Evolutionary conservation across 2,329 filamentous ascomycete species (phyloP).

Genomic region (Xylaria sp.): DNA sequence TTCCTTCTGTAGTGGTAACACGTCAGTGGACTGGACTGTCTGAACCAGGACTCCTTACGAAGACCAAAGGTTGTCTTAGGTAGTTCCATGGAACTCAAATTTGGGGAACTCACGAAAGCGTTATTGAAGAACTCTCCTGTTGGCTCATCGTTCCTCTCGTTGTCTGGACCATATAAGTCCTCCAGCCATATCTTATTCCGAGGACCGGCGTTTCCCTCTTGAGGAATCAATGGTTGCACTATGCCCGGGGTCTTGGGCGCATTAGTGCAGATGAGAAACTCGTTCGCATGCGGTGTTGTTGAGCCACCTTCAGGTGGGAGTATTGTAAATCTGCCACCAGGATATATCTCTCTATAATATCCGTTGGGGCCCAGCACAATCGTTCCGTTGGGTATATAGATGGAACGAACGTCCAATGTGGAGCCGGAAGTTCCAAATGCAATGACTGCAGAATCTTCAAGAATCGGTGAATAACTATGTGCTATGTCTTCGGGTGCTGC

Average conservation of each 20-base stretch:
- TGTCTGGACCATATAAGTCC: too few species aligned
- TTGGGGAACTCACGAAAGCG: too few species aligned
- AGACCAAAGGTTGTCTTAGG: background rate
- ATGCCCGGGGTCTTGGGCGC: background rate
- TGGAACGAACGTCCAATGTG: background rate
- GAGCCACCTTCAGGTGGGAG: background rate
- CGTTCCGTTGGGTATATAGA: constrained; percentile 4
- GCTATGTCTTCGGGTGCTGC: too few species aligned
- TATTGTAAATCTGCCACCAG: constrained; percentile 4
- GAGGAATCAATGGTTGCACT: too few species aligned
- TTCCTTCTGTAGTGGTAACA: too few species aligned
- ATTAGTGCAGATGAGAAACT: constrained; percentile 5
- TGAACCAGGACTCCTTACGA: background rate
- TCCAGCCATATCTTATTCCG: background rate
- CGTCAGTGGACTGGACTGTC: background rate
- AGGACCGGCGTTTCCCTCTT: too few species aligned
- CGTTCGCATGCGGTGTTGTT: background rate
- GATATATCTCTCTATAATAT: background rate
- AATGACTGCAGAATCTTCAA: background rate
- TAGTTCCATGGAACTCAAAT: too few species aligned
- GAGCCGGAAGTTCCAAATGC: background rate
- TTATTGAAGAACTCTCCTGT: too few species aligned
- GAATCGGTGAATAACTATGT: too few species aligned
- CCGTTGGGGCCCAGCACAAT: background rate
- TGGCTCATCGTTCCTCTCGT: too few species aligned